A percentile compares a stretch with the other conserved stretches of the same genome.
Evolutionary conservation across 805 yeast genomes (phyloP).

Genomic region (Metschnikowia aberdeeniae): DNA sequence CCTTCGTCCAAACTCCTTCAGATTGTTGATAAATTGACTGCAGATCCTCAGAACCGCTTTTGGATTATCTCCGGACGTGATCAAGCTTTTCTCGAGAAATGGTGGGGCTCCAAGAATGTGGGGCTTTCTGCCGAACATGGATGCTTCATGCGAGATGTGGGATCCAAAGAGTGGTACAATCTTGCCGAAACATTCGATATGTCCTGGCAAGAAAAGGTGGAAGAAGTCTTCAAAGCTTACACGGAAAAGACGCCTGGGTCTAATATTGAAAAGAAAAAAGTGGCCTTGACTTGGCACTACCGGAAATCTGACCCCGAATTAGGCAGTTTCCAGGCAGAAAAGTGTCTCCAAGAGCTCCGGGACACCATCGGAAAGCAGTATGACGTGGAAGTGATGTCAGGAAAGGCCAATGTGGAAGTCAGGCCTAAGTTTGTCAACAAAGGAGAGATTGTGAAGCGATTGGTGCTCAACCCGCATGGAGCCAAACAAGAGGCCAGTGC

Average conservation of each 20-base stretch:
- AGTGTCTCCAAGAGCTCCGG: conserved; percentile 61
- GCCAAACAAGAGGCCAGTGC: conserved; percentile 40
- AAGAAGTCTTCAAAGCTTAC: conserved; percentile 64
- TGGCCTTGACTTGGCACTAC: conserved; percentile 97
- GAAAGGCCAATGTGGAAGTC: conserved; percentile 97
- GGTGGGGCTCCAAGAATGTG: conserved; percentile 72
- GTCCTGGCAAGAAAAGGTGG: conserved; percentile 90
- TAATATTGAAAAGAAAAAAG: conserved; percentile 79
- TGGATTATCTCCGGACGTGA: conserved; percentile 98
- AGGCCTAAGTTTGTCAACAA: conserved; percentile 92
- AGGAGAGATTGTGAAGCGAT: conserved; percentile 88
- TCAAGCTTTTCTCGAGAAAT: conserved; percentile 78
- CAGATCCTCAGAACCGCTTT: conserved; percentile 77
- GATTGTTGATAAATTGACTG: conserved; percentile 55
- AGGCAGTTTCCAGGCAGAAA: conserved; percentile 81
- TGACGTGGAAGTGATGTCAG: conserved; percentile 93
- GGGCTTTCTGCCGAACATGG: conserved; percentile 98
- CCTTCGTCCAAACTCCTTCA: conserved; percentile 72
- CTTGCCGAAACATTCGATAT: conserved; percentile 79
- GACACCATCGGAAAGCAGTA: conserved; percentile 56
- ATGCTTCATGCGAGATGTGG: conserved; percentile 81
- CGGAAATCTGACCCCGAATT: conserved; percentile 91
- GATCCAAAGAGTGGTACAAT: conserved; percentile 69
- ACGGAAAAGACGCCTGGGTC: conserved; percentile 92
- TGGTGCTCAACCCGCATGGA: conserved; percentile 65